Evolutionary conservation across 2,329 filamentous ascomycete species (phyloP).

Genomic region (Phoma sp.): DNA sequence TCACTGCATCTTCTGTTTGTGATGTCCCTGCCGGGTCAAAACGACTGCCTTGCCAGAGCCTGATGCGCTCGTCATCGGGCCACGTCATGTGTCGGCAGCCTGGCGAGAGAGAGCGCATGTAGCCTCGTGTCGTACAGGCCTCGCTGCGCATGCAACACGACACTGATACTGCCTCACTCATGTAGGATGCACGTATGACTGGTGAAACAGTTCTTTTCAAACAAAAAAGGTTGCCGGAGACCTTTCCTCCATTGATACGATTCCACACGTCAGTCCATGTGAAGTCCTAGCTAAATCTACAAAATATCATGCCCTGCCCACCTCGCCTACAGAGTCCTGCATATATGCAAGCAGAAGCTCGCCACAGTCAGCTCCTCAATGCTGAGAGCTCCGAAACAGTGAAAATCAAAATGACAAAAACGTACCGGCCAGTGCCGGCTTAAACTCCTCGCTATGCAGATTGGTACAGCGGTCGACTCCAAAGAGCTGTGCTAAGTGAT

Average conservation of each 20-base stretch:
- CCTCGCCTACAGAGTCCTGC: not conserved
- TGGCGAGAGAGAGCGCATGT: conserved; percentile 16
- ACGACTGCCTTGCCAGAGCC: not conserved
- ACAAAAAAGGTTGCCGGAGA: too few species aligned
- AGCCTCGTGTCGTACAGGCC: not conserved
- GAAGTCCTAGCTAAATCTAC: conserved; percentile 12
- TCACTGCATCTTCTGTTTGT: too few species aligned
- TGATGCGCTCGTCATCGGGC: not conserved
- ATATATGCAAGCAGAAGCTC: conserved; percentile 9
- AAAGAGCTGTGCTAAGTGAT: conserved; percentile 11
- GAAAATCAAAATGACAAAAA: conserved; percentile 25
- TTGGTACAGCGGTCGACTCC: conserved; percentile 24
- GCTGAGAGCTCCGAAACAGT: conserved; percentile 23
- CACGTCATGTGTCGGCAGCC: conserved; percentile 20
- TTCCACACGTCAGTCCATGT: not conserved
- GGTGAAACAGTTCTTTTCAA: too few species aligned
- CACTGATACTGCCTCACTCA: too few species aligned
- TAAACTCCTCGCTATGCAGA: conserved; percentile 45
- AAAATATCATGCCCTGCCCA: conserved; percentile 1
- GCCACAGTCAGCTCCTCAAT: conserved; percentile 17
- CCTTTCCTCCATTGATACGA: too few species aligned
- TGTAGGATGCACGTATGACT: too few species aligned
- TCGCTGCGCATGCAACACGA: not conserved
- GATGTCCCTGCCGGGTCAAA: too few species aligned
- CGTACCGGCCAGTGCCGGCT: conserved; percentile 6